Evolutionary conservation across 106 monocot genomes (phyloP).

Genomic region (Cymbidium sinense): DNA sequence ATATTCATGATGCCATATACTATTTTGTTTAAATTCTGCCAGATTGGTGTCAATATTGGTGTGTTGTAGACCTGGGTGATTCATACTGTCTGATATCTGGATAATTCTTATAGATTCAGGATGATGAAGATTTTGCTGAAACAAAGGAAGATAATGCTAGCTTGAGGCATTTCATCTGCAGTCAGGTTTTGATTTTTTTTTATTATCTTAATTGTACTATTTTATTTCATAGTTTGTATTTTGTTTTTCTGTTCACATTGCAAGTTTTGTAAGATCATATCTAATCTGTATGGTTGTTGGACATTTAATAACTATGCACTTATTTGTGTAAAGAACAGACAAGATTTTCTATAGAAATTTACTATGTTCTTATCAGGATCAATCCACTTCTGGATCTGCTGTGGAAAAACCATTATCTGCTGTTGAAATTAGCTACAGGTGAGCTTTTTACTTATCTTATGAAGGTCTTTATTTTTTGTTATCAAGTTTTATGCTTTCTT

Average conservation of each 20-base stretch:
- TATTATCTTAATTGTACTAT: not conserved
- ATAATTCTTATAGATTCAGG: slow-evolving; percentile 48
- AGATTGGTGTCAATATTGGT: not conserved
- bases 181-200: slow-evolving; percentile 36
- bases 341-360: not conserved
- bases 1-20: not conserved
- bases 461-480: not conserved
- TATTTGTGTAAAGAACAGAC: not conserved
- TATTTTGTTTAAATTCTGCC: not conserved
- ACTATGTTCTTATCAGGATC: slow-evolving; percentile 27
- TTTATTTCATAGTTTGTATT: not conserved
- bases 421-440: not conserved
- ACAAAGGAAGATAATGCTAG: slow-evolving; percentile 63
- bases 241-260: not conserved
- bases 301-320: not conserved
- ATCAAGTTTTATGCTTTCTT: not conserved
- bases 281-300: not conserved
- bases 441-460: slow-evolving; percentile 2
- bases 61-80: not conserved
- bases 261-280: not conserved
- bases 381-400: slow-evolving; percentile 25
- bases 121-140: slow-evolving; percentile 63
- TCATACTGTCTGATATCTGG: not conserved
- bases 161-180: slow-evolving; percentile 18
- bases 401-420: slow-evolving; percentile 1